These are phyloP conservation scores for Mucor saturninus DNA, from an alignment of 371 early-diverging fungal species.

Conservation along the genomic window DNA sequence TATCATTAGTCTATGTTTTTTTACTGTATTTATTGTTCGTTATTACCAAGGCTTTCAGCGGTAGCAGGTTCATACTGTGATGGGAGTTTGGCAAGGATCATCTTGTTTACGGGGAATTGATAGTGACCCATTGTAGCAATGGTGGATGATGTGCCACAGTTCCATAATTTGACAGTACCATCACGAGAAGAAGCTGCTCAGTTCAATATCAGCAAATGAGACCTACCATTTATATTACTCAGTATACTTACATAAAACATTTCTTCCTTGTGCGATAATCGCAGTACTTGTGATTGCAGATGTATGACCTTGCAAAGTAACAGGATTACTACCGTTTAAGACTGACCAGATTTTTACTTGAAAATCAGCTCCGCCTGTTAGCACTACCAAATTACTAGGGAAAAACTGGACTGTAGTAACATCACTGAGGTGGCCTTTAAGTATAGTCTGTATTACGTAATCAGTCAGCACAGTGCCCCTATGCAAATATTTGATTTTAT, in stretches of 20 bases:
- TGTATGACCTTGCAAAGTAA: constrained; percentile 72
- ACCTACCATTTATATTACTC: background rate
- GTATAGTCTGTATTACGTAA: constrained; percentile 33
- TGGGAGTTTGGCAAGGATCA: constrained; percentile 37
- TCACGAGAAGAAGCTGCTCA: constrained; percentile 58
- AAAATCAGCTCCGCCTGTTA: constrained; percentile 75
- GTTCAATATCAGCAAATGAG: background rate
- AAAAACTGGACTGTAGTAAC: constrained; percentile 72
- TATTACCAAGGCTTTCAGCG: constrained; percentile 25
- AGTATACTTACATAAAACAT: constrained; percentile 56
- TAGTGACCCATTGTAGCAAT: constrained; percentile 47
- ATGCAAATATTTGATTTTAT: too few relatives aligned
- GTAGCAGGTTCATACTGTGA: constrained; percentile 20
- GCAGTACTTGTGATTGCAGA: constrained; percentile 65
- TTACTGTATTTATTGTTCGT: too few relatives aligned
- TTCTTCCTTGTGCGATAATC: constrained; percentile 59
- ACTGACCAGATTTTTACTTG: constrained; percentile 76
- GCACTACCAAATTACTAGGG: constrained; percentile 74
- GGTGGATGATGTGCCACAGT: constrained; percentile 51
- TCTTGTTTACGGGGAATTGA: constrained; percentile 40
- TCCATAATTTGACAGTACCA: constrained; percentile 62
- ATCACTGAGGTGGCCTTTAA: constrained; percentile 72
- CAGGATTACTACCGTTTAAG: constrained; percentile 75
- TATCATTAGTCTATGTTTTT: background rate
- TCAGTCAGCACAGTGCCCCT: too few relatives aligned